Percentiles rank a stretch among this genome's conserved stretches.
Evolutionary conservation across 192 early-diverging fungal species (phyloP).

Genomic region (Haplosporangium gracile): DNA sequence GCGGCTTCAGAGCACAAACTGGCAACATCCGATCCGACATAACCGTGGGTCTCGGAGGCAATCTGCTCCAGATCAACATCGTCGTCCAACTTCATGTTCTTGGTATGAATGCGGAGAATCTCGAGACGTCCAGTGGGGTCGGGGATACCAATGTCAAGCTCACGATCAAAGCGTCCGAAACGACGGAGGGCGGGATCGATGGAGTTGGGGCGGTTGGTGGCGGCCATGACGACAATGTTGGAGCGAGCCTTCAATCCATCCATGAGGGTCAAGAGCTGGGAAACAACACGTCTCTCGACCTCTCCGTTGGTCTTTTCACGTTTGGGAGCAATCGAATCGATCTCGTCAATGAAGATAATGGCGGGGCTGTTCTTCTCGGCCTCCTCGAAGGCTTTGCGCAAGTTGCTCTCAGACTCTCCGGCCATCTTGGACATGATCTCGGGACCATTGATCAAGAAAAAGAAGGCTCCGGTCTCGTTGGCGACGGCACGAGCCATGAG

Average conservation of each 20-base stretch:
- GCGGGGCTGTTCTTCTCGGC: slow-evolving; percentile 98
- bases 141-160: slow-evolving; percentile 98
- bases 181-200: slow-evolving; percentile 97
- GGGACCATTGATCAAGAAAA: slow-evolving; percentile 99
- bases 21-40: slow-evolving; percentile 97
- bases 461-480: slow-evolving; percentile 99
- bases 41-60: slow-evolving; percentile 97
- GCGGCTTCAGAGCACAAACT: slow-evolving; percentile 99
- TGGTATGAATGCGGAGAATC: slow-evolving; percentile 98
- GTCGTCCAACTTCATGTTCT: slow-evolving; percentile 98
- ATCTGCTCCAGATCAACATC: slow-evolving; percentile 98
- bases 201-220: slow-evolving; percentile 97
- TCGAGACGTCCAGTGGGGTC: slow-evolving; percentile 96
- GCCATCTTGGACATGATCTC: slow-evolving; percentile 99
- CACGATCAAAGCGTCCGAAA: slow-evolving; percentile 99
- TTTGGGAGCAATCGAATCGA: slow-evolving; percentile 99
- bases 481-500: slow-evolving; percentile 98
- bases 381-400: slow-evolving; percentile 99
- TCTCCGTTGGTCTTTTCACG: slow-evolving; percentile 99
- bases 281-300: slow-evolving; percentile 98
- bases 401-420: slow-evolving; percentile 97
- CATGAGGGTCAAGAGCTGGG: slow-evolving; percentile 98
- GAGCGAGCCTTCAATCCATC: slow-evolving; percentile 96
- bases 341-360: slow-evolving; percentile 99
- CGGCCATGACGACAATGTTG: slow-evolving; percentile 98